Conservation (phyloP, 805 yeast genomes). For the Cyberlindnera mrakii region DNA sequence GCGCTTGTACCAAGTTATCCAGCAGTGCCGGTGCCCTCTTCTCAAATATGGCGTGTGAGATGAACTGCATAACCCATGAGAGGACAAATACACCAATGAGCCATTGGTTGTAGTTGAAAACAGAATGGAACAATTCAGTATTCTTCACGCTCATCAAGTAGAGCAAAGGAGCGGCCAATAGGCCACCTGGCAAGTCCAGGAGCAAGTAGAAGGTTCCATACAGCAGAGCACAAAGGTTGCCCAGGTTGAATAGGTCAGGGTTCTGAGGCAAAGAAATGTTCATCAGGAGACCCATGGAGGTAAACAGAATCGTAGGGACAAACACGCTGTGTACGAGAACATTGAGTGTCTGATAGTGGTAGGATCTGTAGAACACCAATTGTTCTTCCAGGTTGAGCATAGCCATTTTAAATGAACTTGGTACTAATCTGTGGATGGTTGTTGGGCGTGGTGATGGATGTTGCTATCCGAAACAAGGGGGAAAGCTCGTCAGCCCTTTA, state of each 20-base stretch:
- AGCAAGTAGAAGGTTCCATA: conserved; percentile 55
- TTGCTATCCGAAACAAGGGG: too few species aligned
- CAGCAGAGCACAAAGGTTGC: conserved; percentile 36
- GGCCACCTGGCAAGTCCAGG: conserved; percentile 48
- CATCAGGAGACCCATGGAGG: conserved; percentile 39
- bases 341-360: conserved; percentile 50
- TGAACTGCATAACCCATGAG: conserved; percentile 80
- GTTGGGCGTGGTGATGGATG: too few species aligned
- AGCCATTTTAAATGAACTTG: background rate
- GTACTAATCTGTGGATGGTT: too few species aligned
- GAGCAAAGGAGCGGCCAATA: conserved; percentile 36
- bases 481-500: too few species aligned
- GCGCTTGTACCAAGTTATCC: conserved; percentile 77
- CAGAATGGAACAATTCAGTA: conserved; percentile 18
- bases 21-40: conserved; percentile 79
- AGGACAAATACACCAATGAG: conserved; percentile 35
- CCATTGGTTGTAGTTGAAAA: conserved; percentile 15
- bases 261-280: conserved; percentile 20
- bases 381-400: conserved; percentile 27
- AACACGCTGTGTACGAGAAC: conserved; percentile 72
- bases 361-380: conserved; percentile 54
- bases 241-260: conserved; percentile 32
- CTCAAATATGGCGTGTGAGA: conserved; percentile 84
- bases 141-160: conserved; percentile 20
- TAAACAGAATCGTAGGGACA: conserved; percentile 69